These are phyloP conservation scores for Lactarius tabidus DNA, from an alignment of 768 basidiomycete genomes.

Conservation along the genomic window DNA sequence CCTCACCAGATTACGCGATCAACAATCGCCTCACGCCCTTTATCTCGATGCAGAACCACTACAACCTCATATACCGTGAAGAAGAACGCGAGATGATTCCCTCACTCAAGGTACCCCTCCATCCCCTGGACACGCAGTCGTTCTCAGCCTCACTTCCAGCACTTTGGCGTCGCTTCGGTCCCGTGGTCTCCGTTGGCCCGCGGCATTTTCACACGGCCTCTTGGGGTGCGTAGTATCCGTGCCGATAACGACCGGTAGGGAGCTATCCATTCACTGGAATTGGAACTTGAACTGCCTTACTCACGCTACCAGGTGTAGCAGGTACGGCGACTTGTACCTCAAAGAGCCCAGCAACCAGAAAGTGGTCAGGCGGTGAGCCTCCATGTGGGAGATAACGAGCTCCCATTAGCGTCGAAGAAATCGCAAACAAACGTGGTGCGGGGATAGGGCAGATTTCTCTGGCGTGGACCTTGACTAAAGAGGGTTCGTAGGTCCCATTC, in stretches of 20 bases:
- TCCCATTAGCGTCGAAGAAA: conserved; percentile 31
- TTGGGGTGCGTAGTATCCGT: conserved; percentile 23
- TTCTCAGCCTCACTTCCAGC: conserved; percentile 15
- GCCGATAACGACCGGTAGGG: conserved; percentile 29
- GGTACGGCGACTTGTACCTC: conserved; percentile 7
- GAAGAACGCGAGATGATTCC: conserved; percentile 40
- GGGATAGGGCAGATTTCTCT: conserved; percentile 40
- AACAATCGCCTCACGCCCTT: conserved; percentile 37
- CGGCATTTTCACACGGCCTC: conserved; percentile 30
- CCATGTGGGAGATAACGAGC: background rate
- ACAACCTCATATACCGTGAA: conserved; percentile 42
- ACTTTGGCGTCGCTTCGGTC: conserved; percentile 37
- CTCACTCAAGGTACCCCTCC: conserved; percentile 28
- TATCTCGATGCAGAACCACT: conserved; percentile 46
- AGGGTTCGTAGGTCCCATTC: conserved; percentile 26
- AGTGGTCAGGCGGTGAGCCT: conserved; percentile 19
- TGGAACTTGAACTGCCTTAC: background rate
- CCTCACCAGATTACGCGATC: conserved; percentile 30
- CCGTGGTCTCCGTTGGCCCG: conserved; percentile 40
- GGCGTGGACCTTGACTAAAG: conserved; percentile 33
- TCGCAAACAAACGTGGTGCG: conserved; percentile 36
- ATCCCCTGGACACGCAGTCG: background rate
- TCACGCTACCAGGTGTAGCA: conserved; percentile 9
- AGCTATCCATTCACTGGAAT: conserved; percentile 17
- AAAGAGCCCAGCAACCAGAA: conserved; percentile 15